Conservation (phyloP, 1,284 basidiomycete species). For the Peniophora sp. region DNA sequence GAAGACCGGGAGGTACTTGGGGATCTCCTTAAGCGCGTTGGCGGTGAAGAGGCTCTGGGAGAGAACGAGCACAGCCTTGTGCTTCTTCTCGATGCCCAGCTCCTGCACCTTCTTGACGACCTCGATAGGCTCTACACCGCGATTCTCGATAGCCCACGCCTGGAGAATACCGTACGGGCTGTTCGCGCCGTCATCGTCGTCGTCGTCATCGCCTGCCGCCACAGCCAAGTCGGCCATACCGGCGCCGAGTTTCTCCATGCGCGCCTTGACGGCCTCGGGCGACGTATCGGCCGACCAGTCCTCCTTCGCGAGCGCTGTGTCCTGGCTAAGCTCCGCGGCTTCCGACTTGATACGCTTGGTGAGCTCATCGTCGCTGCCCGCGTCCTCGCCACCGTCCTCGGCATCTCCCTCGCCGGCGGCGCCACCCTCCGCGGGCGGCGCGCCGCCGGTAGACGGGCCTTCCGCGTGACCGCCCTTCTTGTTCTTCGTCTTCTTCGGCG, state of each 20-base stretch:
- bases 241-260: conserved; percentile 73
- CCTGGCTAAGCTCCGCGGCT: conserved; percentile 67
- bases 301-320: conserved; percentile 56
- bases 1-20: conserved; percentile 69
- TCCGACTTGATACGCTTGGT: conserved; percentile 81
- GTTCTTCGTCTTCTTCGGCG: conserved; percentile 85
- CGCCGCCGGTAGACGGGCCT: conserved; percentile 11
- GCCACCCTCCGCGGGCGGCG: conserved; percentile 15
- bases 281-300: conserved; percentile 92
- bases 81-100: conserved; percentile 91
- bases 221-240: conserved; percentile 50
- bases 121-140: conserved; percentile 47
- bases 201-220: conserved; percentile 65
- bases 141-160: conserved; percentile 81
- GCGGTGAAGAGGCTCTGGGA: conserved; percentile 85
- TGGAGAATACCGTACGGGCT: conserved; percentile 85
- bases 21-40: conserved; percentile 69
- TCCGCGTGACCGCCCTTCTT: conserved; percentile 34
- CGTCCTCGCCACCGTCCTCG: conserved; percentile 37
- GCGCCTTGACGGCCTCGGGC: conserved; percentile 84
- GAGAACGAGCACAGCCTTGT: conserved; percentile 84
- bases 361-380: conserved; percentile 73
- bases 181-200: conserved; percentile 81
- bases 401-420: conserved; percentile 40
- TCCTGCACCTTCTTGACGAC: conserved; percentile 91